Percentiles rank a stretch among this genome's conserved stretches.
Evolutionary conservation across 2,329 filamentous ascomycete genomes (phyloP).

Genomic region (Fusarium sterilihyphosum): DNA sequence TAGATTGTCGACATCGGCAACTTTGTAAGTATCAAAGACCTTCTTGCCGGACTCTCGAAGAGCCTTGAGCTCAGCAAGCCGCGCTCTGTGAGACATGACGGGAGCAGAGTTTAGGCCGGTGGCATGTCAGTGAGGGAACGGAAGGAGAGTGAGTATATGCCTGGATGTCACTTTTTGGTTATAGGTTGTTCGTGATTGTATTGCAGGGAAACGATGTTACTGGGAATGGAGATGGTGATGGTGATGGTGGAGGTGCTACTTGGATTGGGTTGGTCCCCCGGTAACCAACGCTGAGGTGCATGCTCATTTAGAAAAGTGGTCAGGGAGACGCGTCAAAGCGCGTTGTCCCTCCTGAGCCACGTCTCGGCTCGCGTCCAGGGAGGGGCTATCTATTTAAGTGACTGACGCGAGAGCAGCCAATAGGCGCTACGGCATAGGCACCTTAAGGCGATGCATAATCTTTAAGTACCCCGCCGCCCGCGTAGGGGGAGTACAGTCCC

Average conservation of each 20-base stretch:
- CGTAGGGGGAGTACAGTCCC: not conserved
- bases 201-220: slow-evolving; percentile 11
- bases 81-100: slow-evolving; percentile 57
- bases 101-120: slow-evolving; percentile 28
- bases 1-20: slow-evolving; percentile 83
- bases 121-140: slow-evolving; percentile 31
- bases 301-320: slow-evolving; percentile 36
- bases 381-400: slow-evolving; percentile 24
- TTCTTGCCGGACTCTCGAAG: slow-evolving; percentile 92
- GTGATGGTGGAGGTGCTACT: slow-evolving; percentile 17
- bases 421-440: not conserved
- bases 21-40: slow-evolving; percentile 85
- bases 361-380: slow-evolving; percentile 22
- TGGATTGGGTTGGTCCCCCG: slow-evolving; percentile 26
- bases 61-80: slow-evolving; percentile 82
- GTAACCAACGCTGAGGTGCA: slow-evolving; percentile 20
- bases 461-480: not conserved
- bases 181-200: not conserved
- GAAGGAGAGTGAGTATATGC: not conserved
- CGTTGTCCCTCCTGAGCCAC: slow-evolving; percentile 13
- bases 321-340: slow-evolving; percentile 30
- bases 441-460: not conserved
- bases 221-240: slow-evolving; percentile 4
- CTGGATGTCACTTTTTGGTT: not conserved
- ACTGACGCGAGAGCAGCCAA: slow-evolving; percentile 10